Evolutionary conservation across 2,329 filamentous ascomycete species (phyloP).

Genomic region (Fusarium lateritium): DNA sequence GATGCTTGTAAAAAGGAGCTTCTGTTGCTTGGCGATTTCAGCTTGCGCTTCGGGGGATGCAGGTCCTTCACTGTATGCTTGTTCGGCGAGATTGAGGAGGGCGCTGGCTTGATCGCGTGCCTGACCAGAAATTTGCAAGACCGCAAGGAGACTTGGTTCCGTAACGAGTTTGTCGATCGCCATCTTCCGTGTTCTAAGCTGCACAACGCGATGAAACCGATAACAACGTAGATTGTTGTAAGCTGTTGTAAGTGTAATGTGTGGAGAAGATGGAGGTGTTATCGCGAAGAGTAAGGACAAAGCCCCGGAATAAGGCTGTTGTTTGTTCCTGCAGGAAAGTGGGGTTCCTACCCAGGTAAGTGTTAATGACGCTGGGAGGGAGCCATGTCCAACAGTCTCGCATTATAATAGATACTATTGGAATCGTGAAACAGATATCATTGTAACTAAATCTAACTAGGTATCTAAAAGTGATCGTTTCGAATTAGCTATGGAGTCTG

Average conservation of each 20-base stretch:
- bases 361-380: slow-evolving; percentile 1
- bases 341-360: neutral
- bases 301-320: slow-evolving; percentile 15
- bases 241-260: slow-evolving; percentile 1
- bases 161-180: slow-evolving; percentile 58
- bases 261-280: slow-evolving; percentile 2
- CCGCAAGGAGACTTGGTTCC: slow-evolving; percentile 71
- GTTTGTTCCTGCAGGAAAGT: slow-evolving; percentile 26
- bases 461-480: too few species aligned
- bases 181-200: slow-evolving; percentile 48
- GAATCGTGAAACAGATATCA: too few species aligned
- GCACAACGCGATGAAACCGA: neutral
- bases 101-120: slow-evolving; percentile 80
- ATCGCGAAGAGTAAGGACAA: slow-evolving; percentile 9
- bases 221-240: neutral
- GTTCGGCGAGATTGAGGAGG: slow-evolving; percentile 70
- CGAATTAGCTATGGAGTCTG: too few species aligned
- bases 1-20: slow-evolving; percentile 83
- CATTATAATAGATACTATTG: too few species aligned
- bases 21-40: slow-evolving; percentile 81
- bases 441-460: too few species aligned
- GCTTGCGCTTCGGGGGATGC: slow-evolving; percentile 65
- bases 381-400: neutral
- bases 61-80: slow-evolving; percentile 59
- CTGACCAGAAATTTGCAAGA: slow-evolving; percentile 80